Percentiles rank a stretch among this genome's conserved stretches.
phyloP scores from a whole-genome alignment of 73 alveolate species.

The Breviolum minutum region DNA sequence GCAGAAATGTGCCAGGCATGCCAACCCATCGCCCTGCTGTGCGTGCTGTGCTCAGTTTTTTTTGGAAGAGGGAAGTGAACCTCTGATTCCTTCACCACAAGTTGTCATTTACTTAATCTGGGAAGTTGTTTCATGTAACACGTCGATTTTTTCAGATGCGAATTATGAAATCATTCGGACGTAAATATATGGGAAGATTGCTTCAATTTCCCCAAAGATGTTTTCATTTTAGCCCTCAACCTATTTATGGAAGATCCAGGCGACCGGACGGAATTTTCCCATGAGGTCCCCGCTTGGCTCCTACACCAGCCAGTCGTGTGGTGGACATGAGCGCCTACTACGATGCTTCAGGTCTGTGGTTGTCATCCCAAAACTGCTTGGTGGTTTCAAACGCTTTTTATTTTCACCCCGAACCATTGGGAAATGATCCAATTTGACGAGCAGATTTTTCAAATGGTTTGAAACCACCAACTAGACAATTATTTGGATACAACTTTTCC shows the following conservation, averaged over 20 bases:
- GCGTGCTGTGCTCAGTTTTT: background rate
- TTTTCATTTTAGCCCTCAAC: background rate
- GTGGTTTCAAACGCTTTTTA: too few species aligned
- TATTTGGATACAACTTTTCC: too few species aligned
- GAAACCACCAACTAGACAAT: too few species aligned
- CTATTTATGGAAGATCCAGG: background rate
- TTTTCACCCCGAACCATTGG: too few species aligned
- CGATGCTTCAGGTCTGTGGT: constrained; percentile 45
- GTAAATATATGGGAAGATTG: background rate
- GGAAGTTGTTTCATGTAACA: background rate
- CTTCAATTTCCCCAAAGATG: background rate
- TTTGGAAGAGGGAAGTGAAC: background rate
- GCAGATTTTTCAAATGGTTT: too few species aligned
- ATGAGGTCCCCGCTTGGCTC: background rate
- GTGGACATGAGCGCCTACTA: constrained; percentile 67
- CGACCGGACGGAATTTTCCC: background rate
- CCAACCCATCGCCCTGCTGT: background rate
- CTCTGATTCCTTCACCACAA: background rate
- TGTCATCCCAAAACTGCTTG: too few species aligned
- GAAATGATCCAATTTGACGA: too few species aligned
- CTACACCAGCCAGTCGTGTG: constrained; percentile 8
- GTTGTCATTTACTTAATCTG: background rate
- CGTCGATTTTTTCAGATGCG: background rate
- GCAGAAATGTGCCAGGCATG: background rate
- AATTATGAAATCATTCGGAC: background rate